Conservation (phyloP, 2,329 filamentous ascomycete genomes). For the Monosporascus sp. region DNA sequence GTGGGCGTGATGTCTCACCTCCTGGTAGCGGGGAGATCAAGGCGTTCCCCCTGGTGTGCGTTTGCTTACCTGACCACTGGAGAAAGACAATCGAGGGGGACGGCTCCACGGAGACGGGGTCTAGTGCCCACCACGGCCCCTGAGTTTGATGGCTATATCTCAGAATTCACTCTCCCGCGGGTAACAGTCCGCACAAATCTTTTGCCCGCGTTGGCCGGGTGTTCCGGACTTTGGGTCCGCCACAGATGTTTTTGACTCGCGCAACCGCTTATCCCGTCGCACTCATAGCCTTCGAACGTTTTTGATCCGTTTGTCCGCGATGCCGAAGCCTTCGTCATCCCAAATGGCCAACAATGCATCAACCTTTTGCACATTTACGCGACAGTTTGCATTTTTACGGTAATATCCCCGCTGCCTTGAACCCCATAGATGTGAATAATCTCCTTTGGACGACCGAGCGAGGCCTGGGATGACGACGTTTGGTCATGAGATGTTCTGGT, state of each 20-base stretch:
- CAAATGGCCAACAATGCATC: not conserved
- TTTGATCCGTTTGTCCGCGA: no score
- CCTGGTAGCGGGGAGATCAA: constrained; percentile 79
- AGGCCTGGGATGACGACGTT: constrained; percentile 13
- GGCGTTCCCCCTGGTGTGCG: constrained; percentile 93
- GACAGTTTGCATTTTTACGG: constrained; percentile 25
- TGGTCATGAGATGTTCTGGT: constrained; percentile 6
- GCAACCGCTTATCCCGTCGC: constrained; percentile 5
- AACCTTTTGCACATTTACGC: constrained; percentile 25
- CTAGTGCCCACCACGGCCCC: constrained; percentile 28
- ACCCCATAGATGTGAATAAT: constrained; percentile 21
- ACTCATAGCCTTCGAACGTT: no score
- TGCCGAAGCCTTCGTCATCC: no score
- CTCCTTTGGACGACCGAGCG: constrained; percentile 17
- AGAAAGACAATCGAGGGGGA: constrained; percentile 94
- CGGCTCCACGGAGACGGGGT: constrained; percentile 60
- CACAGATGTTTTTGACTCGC: constrained; percentile 2
- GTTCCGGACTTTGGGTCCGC: constrained; percentile 25
- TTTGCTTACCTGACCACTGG: constrained; percentile 94
- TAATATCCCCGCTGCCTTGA: constrained; percentile 30
- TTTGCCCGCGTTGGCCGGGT: constrained; percentile 33
- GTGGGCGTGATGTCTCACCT: constrained; percentile 55
- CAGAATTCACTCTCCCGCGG: constrained; percentile 12
- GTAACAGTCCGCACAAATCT: constrained; percentile 14
- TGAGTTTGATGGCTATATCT: constrained; percentile 16